Evolutionary conservation across 352 stramenopile genomes (phyloP), one percentile per base, ranked within the genome.

Genomic region (Saprolegnia diclina): DNA sequence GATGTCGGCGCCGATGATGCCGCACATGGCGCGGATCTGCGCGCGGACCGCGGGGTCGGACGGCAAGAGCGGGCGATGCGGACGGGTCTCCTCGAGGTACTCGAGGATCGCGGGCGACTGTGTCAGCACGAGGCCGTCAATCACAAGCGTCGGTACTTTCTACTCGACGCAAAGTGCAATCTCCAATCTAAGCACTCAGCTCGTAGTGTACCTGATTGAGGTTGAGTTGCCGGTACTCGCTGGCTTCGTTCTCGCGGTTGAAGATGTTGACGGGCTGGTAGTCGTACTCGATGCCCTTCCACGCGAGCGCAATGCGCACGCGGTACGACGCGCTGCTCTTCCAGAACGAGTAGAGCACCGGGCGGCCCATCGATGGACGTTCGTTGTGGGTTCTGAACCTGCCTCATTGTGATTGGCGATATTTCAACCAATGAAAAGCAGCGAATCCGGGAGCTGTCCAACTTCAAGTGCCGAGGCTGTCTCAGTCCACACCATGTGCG

Each of bases 71-170:
- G 29, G 24, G 21, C 52, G 65, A 62, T 72, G 37, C 13, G 78
- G 63, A 74, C 83, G 85, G n/a, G 73, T 74, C 29, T 74, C 65
- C 38, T 91, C 81, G 13, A 93, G 68, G 72, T 91, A 91, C 56
- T 90, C 80, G 54, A 93, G 79, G 38, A 91, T 91, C 11, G 80
- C 78, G 52, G 83, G 53, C 11, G 76, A 87, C 72, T 91, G 82
- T 14, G 76, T 78, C 16, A 71, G 69, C 14, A 71, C 45, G 19
- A 50, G 57, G 26, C 73, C 73, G 10, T 74, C 74, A 62, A 81
- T 89, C 65, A 84, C 72, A 11, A 93, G 68, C 11, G 77, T 62
- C 7, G 85, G 82, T n/a, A 87, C 73, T 67, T 89, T 73, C 7
- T 72, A 56, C 71, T n/a, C n/a, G n/a, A n/a, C n/a, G n/a, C n/a